Base-by-base conservation (phyloP, 352 stramenopile species). In the Globisporangium megalacanthum region DNA sequence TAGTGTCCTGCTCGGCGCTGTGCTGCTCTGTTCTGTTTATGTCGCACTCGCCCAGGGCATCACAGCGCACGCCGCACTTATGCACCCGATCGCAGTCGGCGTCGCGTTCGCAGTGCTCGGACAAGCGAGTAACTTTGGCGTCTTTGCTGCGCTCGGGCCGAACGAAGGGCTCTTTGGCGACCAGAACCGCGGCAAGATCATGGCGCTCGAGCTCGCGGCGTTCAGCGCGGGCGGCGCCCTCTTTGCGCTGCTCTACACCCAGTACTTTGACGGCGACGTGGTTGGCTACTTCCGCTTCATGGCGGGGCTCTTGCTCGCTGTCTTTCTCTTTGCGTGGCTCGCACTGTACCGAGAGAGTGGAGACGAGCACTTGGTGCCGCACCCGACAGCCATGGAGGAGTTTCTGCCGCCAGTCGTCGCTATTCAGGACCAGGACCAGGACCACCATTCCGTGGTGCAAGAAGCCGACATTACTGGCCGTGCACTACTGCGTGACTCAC, bases 131-230 rank as follows among this genome's bases (percentile, higher is more conserved):
- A 87, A 85, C 54, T 89, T 92, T 53, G 80, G 74, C 20, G 78
- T 89, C 0, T 85, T 92, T 41, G 75, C 83, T 4, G 76, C 77
- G 6, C 54, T 92, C n/a, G 83, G 75, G 0, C 73, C 79, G 15
- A 92, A 89, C 25, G 83, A 90, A 65, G 78, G 82, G 7, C 61
- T 92, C 9, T 92, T 85, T 54, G 79, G 83, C 3, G 59, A 83
- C 25, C 58, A 63, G 15, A 69, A 90, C 37, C 80, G 83, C 10
- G 83, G 83, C 36, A 89, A 86, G 62, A 64, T 92, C 47, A 88
- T 92, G 70, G 73, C 79, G 31, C 54, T 90, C 0, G 56, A 86
- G 56, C 75, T 88, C 39, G 74, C 78, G 8, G 67, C 77, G 5
- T 90, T 89, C 41, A 92, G 83, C 35, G 78, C 68, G 2, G 83